Evolutionary conservation across 2,329 filamentous ascomycete species (phyloP), one percentile per base, ranked within the genome.

Genomic region (Fusarium tanahbumbuense): DNA sequence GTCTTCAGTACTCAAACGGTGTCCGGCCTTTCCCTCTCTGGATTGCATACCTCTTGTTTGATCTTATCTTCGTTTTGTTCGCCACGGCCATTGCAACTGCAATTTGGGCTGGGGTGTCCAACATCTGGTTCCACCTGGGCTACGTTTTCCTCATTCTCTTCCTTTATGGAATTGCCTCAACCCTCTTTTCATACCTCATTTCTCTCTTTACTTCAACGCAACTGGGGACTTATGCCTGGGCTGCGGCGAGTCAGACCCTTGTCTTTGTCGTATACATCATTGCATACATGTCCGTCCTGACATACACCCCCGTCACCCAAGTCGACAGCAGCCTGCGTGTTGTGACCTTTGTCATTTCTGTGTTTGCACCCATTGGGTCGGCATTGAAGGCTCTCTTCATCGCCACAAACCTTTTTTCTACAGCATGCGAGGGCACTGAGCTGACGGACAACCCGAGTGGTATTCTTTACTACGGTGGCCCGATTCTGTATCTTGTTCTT

Each of bases 1-100:
- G 92, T 18, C 83, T 98, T 30, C 91, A 98, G 78, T 98, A 97
- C 80, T 97, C 93, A 56, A 98, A 97, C 76, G 94, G 94, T 48
- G 93, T 97, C 28, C 86, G 92, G 15, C 91, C 92, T 1, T 83
- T 92, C 11, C 93, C 94, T 1, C 83, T 98, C 3, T 98, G 95
- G 94, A 80, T 93, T 8, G 93, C 94, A 2, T 97, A 98, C 76
- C 84, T 92, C 1, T 76, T 84, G 1, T 97, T 97, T 75, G 94
- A 98, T 80, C 93, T 94, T 69, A 77, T 87, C 45, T 89, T 97
- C 59, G 90, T 93, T 2, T 76, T 97, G 16, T 58, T 78, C 16
- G 87, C 89, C 27, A 89, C 90, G 22, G 89, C 89, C 10, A 74
- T 96, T 12, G 85, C 88, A 11, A 88, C 90, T 23, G 88, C 88